Evolutionary conservation across 257 asterid species (phyloP), one percentile per base, ranked within the genome.

Genomic region (Catharanthus roseus): DNA sequence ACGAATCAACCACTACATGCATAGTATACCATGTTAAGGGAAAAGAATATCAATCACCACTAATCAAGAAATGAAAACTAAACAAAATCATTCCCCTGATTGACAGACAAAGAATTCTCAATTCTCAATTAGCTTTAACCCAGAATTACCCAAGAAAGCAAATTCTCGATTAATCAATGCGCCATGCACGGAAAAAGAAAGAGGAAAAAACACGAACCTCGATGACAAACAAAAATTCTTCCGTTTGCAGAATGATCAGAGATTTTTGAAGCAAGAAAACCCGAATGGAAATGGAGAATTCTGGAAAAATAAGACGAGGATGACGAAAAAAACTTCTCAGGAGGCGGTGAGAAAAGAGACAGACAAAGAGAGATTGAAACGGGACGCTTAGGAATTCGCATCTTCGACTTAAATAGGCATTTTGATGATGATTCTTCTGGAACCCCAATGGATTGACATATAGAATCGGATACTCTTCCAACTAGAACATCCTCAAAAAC

Each of bases 361-460:
- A 83, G 76, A 57, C 84, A 85, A 63, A 81, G 69, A 3, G 92
- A 77, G 58, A 88, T 72, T n/a, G 74, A 55, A 34, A 58, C 73
- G 55, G 71, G 92, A 58, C 79, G 88, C 81, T 70, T 87, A 41
- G 89, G 84, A 54, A 87, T 64, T 74, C 89, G 95, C 96, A 91
- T 91, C 85, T 53, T 84, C 45, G 69, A 5, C 77, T 88, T 87
- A 88, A 70, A 88, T 85, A 85, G 73, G 74, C 90, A 85, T 87
- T 70, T 72, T 38, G 67, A 51, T 10, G 53, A 41, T 54, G 67
- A 51, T 10, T 51, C 29, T 54, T 63, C 61, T 67, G 70, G 61
- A 23, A 63, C 67, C 65, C 65, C 56, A 76, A 62, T 77, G 39
- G 70, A 70, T 61, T 68, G 74, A 53, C 72, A 68, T 68, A 71